These are phyloP conservation scores for Cardiospermum halicacabum DNA, from an alignment of 345 rosid species.

Conservation along the genomic window DNA sequence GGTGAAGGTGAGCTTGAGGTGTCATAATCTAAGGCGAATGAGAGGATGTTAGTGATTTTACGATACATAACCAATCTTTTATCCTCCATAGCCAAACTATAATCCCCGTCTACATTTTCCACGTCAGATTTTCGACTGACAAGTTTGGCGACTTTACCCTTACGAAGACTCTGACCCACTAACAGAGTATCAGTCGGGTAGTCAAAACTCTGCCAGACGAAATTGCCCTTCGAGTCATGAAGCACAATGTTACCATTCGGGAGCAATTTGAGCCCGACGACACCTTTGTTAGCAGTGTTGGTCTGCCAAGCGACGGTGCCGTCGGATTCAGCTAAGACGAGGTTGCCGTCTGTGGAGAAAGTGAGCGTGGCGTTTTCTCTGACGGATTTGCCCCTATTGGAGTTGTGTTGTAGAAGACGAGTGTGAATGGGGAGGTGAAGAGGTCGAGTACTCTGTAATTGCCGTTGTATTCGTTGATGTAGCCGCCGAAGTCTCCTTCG, in stretches of 20 bases:
- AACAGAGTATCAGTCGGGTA: conserved; percentile 12
- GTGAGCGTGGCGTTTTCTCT: not conserved
- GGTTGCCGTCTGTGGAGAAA: conserved; percentile 7
- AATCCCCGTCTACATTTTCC: conserved; percentile 32
- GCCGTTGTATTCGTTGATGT: no score
- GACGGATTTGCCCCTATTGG: not conserved
- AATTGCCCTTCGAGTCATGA: conserved; percentile 1
- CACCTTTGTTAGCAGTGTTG: not conserved
- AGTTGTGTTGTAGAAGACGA: no score
- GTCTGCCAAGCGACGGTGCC: conserved; percentile 4
- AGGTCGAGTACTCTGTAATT: no score
- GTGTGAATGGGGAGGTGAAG: no score
- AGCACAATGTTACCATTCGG: conserved; percentile 16
- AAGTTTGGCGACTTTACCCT: conserved; percentile 32
- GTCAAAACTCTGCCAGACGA: conserved; percentile 19
- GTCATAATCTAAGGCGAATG: no score
- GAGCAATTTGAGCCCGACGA: not conserved
- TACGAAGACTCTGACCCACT: conserved; percentile 1
- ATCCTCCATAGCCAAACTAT: conserved; percentile 47
- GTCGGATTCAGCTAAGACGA: conserved; percentile 11
- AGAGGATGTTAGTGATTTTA: conserved; percentile 22
- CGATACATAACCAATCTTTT: conserved; percentile 34
- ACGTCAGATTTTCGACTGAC: conserved; percentile 39
- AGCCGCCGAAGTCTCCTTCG: no score
- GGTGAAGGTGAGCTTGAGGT: no score